Conservation (phyloP, 176 grass and related monocot species). For the Thinopyrum elongatum region DNA sequence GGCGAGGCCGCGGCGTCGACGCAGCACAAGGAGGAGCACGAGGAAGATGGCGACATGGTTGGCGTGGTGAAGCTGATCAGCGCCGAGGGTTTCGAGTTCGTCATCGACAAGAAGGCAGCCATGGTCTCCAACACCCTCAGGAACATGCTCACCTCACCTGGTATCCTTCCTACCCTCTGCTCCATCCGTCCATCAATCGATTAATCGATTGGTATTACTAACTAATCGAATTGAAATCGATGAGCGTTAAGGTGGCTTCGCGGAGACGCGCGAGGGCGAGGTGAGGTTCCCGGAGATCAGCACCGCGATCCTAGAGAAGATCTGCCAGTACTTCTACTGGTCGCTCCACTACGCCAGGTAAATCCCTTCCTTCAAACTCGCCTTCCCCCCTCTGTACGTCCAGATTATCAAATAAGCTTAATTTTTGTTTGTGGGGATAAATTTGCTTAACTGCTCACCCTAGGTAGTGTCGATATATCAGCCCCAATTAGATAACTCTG, state of each 20-base stretch:
- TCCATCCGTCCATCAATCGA: not conserved
- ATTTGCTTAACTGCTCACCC: not conserved
- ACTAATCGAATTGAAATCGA: constrained; percentile 7
- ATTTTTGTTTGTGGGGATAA: not conserved
- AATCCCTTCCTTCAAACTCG: not conserved
- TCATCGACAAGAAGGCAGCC: constrained; percentile 87
- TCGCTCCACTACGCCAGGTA: constrained; percentile 80
- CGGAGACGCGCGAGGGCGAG: constrained; percentile 72
- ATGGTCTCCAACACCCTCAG: constrained; percentile 89
- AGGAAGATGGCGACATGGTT: constrained; percentile 19
- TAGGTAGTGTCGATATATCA: not conserved
- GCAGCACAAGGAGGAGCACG: not conserved
- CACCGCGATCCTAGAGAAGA: constrained; percentile 77
- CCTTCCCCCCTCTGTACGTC: not conserved
- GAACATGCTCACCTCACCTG: constrained; percentile 98
- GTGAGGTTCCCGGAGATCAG: constrained; percentile 92
- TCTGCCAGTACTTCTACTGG: constrained; percentile 99
- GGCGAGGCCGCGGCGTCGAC: not conserved
- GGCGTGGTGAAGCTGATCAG: constrained; percentile 93
- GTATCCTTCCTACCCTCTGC: not conserved
- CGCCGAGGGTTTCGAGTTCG: constrained; percentile 94
- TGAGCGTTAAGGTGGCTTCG: constrained; percentile 41
- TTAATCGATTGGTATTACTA: not conserved
- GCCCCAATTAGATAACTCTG: not conserved
- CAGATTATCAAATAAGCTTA: not conserved